Conservation (phyloP, 352 stramenopile species). For the Phytophthora ramorum region DNA sequence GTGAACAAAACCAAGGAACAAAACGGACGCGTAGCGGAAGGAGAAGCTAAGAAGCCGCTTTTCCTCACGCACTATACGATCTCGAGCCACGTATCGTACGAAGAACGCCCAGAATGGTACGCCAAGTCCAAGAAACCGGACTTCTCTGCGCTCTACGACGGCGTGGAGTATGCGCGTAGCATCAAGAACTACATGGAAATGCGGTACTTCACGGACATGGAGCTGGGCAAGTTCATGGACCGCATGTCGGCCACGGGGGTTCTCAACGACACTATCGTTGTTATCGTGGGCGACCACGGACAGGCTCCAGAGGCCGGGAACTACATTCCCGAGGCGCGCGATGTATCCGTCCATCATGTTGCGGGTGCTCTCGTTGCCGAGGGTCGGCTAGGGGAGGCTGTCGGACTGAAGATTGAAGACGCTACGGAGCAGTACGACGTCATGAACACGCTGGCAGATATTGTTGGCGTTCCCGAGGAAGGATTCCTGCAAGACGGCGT, state of each 20-base stretch:
- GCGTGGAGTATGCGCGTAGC: conserved; percentile 19
- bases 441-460: conserved; percentile 49
- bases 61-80: conserved; percentile 70
- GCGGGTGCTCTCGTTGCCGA: conserved; percentile 43
- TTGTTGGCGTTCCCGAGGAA: conserved; percentile 31
- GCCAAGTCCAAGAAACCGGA: conserved; percentile 37
- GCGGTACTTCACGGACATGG: conserved; percentile 57
- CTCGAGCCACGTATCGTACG: conserved; percentile 55
- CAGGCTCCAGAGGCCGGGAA: conserved; percentile 50
- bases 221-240: conserved; percentile 61
- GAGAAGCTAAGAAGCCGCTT: conserved; percentile 44
- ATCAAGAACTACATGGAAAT: conserved; percentile 54
- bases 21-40: conserved; percentile 14
- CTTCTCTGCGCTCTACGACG: conserved; percentile 43
- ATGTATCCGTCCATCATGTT: conserved; percentile 44
- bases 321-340: conserved; percentile 30
- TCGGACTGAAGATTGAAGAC: conserved; percentile 33
- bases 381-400: conserved; percentile 31
- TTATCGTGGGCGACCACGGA: conserved; percentile 61
- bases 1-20: conserved; percentile 50
- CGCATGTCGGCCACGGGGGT: conserved; percentile 47
- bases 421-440: conserved; percentile 45
- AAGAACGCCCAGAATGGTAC: conserved; percentile 47
- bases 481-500: conserved; percentile 44
- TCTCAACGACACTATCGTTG: conserved; percentile 64